phyloP scores from a whole-genome alignment of 768 basidiomycete genomes.

The Suillus occidentalis region DNA sequence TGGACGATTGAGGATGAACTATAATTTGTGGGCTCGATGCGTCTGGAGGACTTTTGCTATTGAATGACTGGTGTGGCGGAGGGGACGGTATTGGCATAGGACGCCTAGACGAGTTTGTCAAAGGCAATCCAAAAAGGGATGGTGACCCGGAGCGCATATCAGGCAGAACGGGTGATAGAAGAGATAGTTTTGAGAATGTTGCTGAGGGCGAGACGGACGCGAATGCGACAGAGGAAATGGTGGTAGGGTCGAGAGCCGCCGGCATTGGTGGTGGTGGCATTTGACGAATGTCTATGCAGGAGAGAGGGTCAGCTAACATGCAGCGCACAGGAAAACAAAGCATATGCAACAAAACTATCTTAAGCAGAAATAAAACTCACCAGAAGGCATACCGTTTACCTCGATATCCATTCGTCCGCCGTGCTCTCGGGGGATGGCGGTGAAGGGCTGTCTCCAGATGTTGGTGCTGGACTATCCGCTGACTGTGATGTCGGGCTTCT shows the following conservation, averaged over 20 bases:
- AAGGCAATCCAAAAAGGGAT: slow-evolving; percentile 9
- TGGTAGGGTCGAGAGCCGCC: slow-evolving; percentile 42
- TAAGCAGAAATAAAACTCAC: slow-evolving; percentile 14
- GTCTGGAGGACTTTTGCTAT: slow-evolving; percentile 5
- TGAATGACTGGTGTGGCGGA: slow-evolving; percentile 21
- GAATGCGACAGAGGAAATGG: slow-evolving; percentile 29
- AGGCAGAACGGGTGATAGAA: slow-evolving; percentile 35
- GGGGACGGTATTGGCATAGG: slow-evolving; percentile 15
- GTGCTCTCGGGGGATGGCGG: slow-evolving; percentile 6
- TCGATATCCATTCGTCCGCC: slow-evolving; percentile 19
- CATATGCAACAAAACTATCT: neutral
- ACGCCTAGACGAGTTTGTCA: slow-evolving; percentile 10
- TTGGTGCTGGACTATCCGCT: slow-evolving; percentile 11
- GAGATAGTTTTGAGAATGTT: slow-evolving; percentile 53
- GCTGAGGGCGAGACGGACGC: slow-evolving; percentile 43
- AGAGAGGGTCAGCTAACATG: neutral
- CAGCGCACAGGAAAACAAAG: neutral
- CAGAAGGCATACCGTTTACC: slow-evolving; percentile 21
- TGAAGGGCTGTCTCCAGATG: slow-evolving; percentile 1
- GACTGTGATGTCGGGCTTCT: slow-evolving; percentile 19
- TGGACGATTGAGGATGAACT: neutral
- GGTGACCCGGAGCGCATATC: slow-evolving; percentile 12
- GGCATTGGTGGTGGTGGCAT: slow-evolving; percentile 58
- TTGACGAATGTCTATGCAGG: slow-evolving; percentile 34
- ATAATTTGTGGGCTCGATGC: neutral